phyloP scores from a whole-genome alignment of 2,329 filamentous ascomycete genomes.

The Fusarium virguliforme region DNA sequence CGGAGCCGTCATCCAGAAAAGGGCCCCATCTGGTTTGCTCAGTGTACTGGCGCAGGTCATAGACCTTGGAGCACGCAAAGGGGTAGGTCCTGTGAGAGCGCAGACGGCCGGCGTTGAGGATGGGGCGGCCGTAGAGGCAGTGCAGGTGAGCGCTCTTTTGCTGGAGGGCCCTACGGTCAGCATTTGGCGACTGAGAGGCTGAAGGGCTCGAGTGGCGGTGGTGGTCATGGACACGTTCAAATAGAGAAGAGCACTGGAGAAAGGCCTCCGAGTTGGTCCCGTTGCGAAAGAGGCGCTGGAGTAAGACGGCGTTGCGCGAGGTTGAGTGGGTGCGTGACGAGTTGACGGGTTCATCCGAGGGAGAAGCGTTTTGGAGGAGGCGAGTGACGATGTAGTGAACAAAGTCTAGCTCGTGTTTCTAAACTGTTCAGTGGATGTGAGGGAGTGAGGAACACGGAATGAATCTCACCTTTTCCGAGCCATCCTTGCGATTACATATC shows the following conservation, averaged over 20 bases:
- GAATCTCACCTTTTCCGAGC: constrained; percentile 60
- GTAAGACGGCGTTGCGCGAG: constrained; percentile 66
- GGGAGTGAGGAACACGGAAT: neutral
- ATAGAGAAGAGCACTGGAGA: constrained; percentile 76
- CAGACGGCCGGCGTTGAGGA: constrained; percentile 59
- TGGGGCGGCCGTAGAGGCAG: constrained; percentile 76
- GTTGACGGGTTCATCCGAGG: constrained; percentile 52
- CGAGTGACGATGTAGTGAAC: constrained; percentile 64
- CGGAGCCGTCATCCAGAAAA: constrained; percentile 75
- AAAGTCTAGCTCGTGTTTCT: constrained; percentile 65
- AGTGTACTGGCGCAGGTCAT: constrained; percentile 81
- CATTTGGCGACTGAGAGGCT: constrained; percentile 25
- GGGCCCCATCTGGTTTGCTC: constrained; percentile 77
- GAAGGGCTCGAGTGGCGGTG: constrained; percentile 45
- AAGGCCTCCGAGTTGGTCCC: constrained; percentile 71
- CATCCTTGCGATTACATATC: constrained; percentile 58
- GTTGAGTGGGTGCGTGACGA: constrained; percentile 57
- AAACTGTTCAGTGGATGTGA: neutral
- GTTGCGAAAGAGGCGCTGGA: constrained; percentile 63
- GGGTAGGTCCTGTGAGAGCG: constrained; percentile 65
- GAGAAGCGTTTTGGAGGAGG: constrained; percentile 63
- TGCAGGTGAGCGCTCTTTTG: constrained; percentile 82
- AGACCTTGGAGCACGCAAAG: constrained; percentile 78
- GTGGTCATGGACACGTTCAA: constrained; percentile 67
- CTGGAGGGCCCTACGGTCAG: constrained; percentile 54